Evolutionary conservation across 805 yeast species (phyloP).

Genomic region (Pichia cabralensis): DNA sequence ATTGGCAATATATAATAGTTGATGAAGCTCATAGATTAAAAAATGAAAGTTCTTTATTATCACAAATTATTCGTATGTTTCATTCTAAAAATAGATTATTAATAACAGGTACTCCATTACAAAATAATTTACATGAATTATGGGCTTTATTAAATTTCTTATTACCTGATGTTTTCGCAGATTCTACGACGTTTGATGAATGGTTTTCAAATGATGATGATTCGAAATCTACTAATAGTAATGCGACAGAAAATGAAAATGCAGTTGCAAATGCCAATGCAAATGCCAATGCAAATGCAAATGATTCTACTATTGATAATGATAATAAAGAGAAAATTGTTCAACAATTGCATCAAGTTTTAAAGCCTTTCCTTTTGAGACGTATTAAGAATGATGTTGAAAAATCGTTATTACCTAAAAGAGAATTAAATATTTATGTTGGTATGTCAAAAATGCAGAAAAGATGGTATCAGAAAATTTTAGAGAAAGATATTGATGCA

Average conservation of each 20-base stretch:
- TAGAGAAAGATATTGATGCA: slow-evolving; percentile 77
- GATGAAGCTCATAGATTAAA: slow-evolving; percentile 82
- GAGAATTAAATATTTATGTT: slow-evolving; percentile 63
- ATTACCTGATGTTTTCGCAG: slow-evolving; percentile 70
- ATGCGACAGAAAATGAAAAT: too few relatives aligned
- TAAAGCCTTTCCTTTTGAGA: slow-evolving; percentile 65
- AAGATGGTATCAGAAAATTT: slow-evolving; percentile 64
- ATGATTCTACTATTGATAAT: slow-evolving; percentile 17
- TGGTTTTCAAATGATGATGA: slow-evolving; percentile 49
- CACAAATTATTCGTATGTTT: slow-evolving; percentile 67
- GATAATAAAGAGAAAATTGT: slow-evolving; percentile 29
- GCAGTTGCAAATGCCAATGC: too few relatives aligned
- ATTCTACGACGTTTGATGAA: slow-evolving; percentile 61
- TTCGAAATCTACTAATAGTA: too few relatives aligned
- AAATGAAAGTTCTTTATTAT: slow-evolving; percentile 61
- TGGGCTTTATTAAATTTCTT: slow-evolving; percentile 76
- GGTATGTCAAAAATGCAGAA: slow-evolving; percentile 75
- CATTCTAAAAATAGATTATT: slow-evolving; percentile 59
- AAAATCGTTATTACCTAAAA: slow-evolving; percentile 63
- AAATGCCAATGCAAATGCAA: slow-evolving; percentile 22
- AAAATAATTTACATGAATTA: slow-evolving; percentile 67
- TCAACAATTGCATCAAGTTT: slow-evolving; percentile 62
- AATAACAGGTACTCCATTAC: slow-evolving; percentile 77
- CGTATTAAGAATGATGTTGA: slow-evolving; percentile 79
- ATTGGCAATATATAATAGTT: slow-evolving; percentile 68